Evolutionary conservation across 1,139 yeast genomes (phyloP).

Genomic region (Geotrichum bryndzae): DNA sequence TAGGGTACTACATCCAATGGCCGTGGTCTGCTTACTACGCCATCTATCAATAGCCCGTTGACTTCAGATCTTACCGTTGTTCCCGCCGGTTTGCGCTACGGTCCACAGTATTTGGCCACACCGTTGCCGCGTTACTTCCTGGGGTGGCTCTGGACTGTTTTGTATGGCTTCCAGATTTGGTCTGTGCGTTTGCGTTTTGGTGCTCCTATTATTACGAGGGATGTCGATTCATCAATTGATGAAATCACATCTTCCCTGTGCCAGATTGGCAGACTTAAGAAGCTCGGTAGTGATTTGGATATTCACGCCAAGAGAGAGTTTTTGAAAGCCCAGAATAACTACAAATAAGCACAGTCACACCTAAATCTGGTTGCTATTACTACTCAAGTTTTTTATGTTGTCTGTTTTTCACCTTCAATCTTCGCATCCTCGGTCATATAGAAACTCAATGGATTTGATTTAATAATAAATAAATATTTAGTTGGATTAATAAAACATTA

Average conservation of each 20-base stretch:
- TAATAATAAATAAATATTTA: not conserved
- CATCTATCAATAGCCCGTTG: not conserved
- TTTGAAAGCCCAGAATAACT: slow-evolving; percentile 28
- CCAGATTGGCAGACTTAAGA: slow-evolving; percentile 33
- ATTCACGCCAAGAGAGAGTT: slow-evolving; percentile 31
- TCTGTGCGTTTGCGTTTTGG: slow-evolving; percentile 27
- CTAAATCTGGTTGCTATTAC: not conserved
- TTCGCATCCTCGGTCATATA: not conserved
- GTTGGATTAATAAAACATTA: not conserved
- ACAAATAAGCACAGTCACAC: slow-evolving; percentile 13
- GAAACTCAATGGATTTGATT: not conserved
- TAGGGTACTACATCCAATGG: slow-evolving; percentile 42
- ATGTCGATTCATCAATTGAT: slow-evolving; percentile 17
- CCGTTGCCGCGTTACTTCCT: slow-evolving; percentile 25
- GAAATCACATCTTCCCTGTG: slow-evolving; percentile 28
- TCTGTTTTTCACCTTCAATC: not conserved
- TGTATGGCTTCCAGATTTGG: slow-evolving; percentile 21
- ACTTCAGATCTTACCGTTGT: slow-evolving; percentile 4
- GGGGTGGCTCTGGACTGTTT: slow-evolving; percentile 22
- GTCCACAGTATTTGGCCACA: slow-evolving; percentile 29
- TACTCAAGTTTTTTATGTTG: not conserved
- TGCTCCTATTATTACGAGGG: slow-evolving; percentile 18
- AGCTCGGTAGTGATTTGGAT: slow-evolving; percentile 32
- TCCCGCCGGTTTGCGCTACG: slow-evolving; percentile 33
- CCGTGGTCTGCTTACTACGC: slow-evolving; percentile 34